Base-by-base conservation (phyloP, 306 rosid genomes). In the Cucurbita moschata region DNA sequence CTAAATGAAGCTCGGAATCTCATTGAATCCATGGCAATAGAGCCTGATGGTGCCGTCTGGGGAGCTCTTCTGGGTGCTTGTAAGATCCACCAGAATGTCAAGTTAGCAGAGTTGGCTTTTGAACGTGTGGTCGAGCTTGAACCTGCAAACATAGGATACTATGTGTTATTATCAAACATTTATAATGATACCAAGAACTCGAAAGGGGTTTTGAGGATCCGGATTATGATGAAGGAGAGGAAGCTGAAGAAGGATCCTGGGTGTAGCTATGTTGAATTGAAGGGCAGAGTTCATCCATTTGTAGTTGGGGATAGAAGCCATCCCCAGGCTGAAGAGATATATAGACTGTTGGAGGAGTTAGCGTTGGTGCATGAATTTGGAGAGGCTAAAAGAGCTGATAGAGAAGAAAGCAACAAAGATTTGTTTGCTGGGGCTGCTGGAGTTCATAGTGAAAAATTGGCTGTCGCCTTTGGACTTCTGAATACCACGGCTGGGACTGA, bases 31-130 rank as follows among this genome's bases (percentile, higher is more conserved):
- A 90, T 88, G 93, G 84, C 79, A 55, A 85, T 82, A 44, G 82
- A 80, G 68, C 92, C 98, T 4, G 97, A 93, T 65, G 98, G 96
- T 78, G 92, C 94, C 57, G 89, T 88, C 61, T 90, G 97, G 94
- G 97, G 97, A 38, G 97, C 97, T 49, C 90, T 93, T 78, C 82
- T 93, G 74, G 92, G 96, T 77, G 96, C 98, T 14, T 93, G 97
- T 79, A 87, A 90, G 80, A 93, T 90, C 67, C 94, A 93, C 81
- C 80, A 82, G 76, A 85, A 87, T 71, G 81, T 85, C 13, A 82
- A 85, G 79, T 77, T 92, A 38, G 98, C 95, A 58, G 96, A 89
- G 80, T 73, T 87, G 69, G 96, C 92, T 30, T 92, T 92, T 82
- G 80, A 80, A 53, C 82, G 74, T 73, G 81, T 86, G 23, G 66